phyloP scores from a whole-genome alignment of 169 alveolate genomes.

The Haemoproteus tartakovskyi region DNA sequence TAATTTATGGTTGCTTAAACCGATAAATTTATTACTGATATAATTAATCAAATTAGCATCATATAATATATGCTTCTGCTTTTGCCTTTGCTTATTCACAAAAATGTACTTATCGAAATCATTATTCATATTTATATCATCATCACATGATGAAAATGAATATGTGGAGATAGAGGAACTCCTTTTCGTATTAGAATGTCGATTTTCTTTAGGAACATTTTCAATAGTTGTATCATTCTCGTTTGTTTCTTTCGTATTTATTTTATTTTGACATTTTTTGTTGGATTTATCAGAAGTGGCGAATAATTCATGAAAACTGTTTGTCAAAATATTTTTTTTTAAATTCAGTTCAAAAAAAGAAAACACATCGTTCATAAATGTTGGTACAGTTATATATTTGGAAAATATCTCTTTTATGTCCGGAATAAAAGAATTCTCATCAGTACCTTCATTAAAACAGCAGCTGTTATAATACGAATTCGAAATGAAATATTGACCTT shows the following conservation, averaged over 20 bases:
- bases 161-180: neutral
- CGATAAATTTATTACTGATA: conserved; percentile 14
- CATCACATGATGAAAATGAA: conserved; percentile 1
- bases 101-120: conserved; percentile 16
- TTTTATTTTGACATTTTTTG: conserved; percentile 1
- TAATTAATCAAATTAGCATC: conserved; percentile 32
- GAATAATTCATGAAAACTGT: conserved; percentile 31
- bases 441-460: conserved; percentile 18
- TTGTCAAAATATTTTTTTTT: conserved; percentile 34
- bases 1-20: conserved; percentile 35
- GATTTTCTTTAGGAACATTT: too few relatives aligned
- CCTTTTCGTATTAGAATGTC: neutral
- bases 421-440: conserved; percentile 38
- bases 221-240: neutral
- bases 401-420: conserved; percentile 27
- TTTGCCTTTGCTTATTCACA: conserved; percentile 19
- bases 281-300: neutral
- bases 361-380: conserved; percentile 61
- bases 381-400: conserved; percentile 45
- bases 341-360: conserved; percentile 47
- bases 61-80: conserved; percentile 38
- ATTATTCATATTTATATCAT: neutral
- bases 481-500: conserved; percentile 22
- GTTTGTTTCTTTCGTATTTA: neutral
- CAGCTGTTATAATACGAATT: conserved; percentile 38